Evolutionary conservation across 73 alveolate species (phyloP).

Genomic region (Paramecium bursaria): DNA sequence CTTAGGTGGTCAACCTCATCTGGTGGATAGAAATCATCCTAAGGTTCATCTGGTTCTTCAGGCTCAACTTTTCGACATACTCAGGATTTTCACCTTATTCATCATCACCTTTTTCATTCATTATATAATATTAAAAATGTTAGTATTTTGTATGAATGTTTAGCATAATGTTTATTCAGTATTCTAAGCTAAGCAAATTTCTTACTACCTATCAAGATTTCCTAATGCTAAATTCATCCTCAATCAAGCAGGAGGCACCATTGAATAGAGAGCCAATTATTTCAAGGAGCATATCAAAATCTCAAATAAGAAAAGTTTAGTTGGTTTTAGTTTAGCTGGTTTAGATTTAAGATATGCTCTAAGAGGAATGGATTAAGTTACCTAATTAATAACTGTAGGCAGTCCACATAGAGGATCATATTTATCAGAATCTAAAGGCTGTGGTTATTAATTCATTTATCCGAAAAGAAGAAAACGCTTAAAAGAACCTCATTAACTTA

Average conservation of each 20-base stretch:
- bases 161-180: no score
- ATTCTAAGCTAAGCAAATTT: no score
- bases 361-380: neutral
- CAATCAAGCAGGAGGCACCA: slow-evolving; percentile 45
- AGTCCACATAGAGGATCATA: slow-evolving; percentile 60
- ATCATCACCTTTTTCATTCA: slow-evolving; percentile 48
- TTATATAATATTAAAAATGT: no score
- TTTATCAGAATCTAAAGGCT: neutral
- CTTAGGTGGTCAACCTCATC: slow-evolving; percentile 33
- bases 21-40: slow-evolving; percentile 68
- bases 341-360: slow-evolving; percentile 51
- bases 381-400: slow-evolving; percentile 13
- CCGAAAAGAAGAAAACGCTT: no score
- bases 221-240: neutral
- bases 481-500: no score
- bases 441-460: no score
- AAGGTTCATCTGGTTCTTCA: slow-evolving; percentile 68
- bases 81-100: slow-evolving; percentile 53
- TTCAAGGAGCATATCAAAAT: neutral
- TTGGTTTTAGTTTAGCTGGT: slow-evolving; percentile 51
- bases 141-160: no score
- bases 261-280: slow-evolving; percentile 35
- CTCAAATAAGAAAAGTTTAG: neutral
- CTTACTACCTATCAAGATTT: no score
- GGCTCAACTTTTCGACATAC: slow-evolving; percentile 63